Evolutionary conservation across 108 stramenopile genomes (phyloP), one percentile per base, ranked within the genome.

Genomic region (Cyclotella baltica): DNA sequence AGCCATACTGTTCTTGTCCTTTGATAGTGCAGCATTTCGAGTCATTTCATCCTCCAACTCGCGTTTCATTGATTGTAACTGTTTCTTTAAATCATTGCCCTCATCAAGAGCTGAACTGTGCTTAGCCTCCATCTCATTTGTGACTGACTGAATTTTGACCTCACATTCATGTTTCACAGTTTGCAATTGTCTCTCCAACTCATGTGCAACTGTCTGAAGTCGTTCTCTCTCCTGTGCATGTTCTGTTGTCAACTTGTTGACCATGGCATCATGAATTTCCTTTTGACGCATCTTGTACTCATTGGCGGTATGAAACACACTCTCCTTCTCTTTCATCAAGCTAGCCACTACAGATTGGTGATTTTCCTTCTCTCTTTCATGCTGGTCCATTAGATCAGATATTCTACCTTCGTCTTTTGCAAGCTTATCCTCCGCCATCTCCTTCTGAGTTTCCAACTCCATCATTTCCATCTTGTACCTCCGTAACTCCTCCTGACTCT

Each of bases 1-100:
- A 16, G 35, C 48, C 48, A 67, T 52, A 6, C 31, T 50, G 52
- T 34, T 67, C 67, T 67, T 67, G 0, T 67, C 67, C 33, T 52
- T 50, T 0, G 29, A 10, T 28, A 52, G 16, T 18, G 30, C 48
- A 33, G 67, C 48, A 30, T 67, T 67, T 16, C 67, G 48, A 4
- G 48, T 52, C 31, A 51, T 48, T 52, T 67, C 67, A 10, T 29
- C 67, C 67, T 67, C 67, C 18, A 67, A 34, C 2, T 51, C 48
- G 15, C 48, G 31, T 51, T 67, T 20, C 23, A 67, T 33, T 10
- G 48, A 50, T 52, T 52, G 46, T 16, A 51, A 0, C 27, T 64
- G 11, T 52, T n/a, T 13, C n/a, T 43, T 13, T 13, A 8, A 43
- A 43, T 43, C n/a, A n/a, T 4, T n/a, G 11, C 18, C n/a, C n/a